Evolutionary conservation across 139 green algal genomes (phyloP).

Genomic region (Volvox reticuliferus): DNA sequence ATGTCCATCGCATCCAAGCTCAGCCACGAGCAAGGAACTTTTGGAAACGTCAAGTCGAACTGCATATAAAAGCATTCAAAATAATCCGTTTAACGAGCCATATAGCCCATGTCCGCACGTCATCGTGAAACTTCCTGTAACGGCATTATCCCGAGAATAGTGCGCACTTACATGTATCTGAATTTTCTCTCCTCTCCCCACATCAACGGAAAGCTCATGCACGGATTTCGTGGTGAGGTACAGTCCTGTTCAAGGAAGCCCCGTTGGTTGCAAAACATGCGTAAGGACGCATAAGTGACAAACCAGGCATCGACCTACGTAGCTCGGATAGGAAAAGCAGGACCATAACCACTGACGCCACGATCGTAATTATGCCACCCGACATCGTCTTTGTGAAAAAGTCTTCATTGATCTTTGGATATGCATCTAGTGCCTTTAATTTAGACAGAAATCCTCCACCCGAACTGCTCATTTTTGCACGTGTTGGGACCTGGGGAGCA

Average conservation of each 20-base stretch:
- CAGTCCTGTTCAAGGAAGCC: slow-evolving; percentile 67
- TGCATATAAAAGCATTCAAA: slow-evolving; percentile 45
- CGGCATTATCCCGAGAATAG: not conserved
- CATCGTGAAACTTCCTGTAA: no score
- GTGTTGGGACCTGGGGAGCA: no score
- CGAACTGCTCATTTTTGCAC: not conserved
- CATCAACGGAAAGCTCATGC: slow-evolving; percentile 93
- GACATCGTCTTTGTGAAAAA: slow-evolving; percentile 92
- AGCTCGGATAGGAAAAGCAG: slow-evolving; percentile 95
- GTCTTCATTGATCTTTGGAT: slow-evolving; percentile 94
- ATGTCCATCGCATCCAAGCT: slow-evolving; percentile 98
- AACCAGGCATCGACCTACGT: slow-evolving; percentile 64
- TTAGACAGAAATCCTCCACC: slow-evolving; percentile 44
- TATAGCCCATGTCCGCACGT: no score
- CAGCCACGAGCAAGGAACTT: slow-evolving; percentile 92
- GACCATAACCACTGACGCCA: slow-evolving; percentile 88
- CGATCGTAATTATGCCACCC: slow-evolving; percentile 95
- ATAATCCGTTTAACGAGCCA: not conserved
- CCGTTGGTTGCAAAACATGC: not conserved
- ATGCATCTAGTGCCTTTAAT: slow-evolving; percentile 83
- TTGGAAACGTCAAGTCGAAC: slow-evolving; percentile 94
- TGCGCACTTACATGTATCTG: slow-evolving; percentile 84
- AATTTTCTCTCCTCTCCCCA: slow-evolving; percentile 87
- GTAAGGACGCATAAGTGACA: not conserved
- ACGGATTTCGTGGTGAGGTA: slow-evolving; percentile 78